These are phyloP conservation scores for Taiozyma sp. DNA, from an alignment of 1,139 yeast genomes.

Conservation along the genomic window DNA sequence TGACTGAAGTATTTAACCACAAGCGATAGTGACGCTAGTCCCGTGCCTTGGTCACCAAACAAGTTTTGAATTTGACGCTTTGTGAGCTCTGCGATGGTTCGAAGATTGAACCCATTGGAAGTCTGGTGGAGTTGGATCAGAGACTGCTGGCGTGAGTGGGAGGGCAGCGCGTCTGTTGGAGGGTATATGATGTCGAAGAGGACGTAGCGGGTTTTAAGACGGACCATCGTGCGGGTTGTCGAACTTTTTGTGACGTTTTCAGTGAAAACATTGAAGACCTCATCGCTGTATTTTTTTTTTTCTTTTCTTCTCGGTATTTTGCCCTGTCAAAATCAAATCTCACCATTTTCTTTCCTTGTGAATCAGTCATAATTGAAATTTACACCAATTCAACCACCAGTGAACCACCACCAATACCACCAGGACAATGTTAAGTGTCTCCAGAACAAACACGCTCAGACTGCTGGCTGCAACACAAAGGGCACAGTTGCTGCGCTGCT, in stretches of 20 bases:
- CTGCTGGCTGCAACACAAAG: not conserved
- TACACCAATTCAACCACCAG: too few species aligned
- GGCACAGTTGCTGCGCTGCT: too few species aligned
- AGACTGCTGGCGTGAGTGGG: conserved; percentile 28
- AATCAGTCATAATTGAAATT: too few species aligned
- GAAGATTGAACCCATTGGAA: conserved; percentile 39
- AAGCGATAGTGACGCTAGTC: conserved; percentile 57
- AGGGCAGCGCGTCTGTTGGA: conserved; percentile 19
- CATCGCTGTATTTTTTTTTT: too few species aligned
- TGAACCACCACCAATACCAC: not conserved
- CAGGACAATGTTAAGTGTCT: not conserved
- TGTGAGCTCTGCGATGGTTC: conserved; percentile 47
- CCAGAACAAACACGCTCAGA: not conserved
- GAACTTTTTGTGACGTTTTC: too few species aligned
- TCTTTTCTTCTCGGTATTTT: too few species aligned
- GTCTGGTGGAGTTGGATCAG: conserved; percentile 44
- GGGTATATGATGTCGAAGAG: conserved; percentile 79
- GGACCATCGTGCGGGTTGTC: conserved; percentile 52
- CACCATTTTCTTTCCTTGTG: too few species aligned
- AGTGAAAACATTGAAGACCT: too few species aligned
- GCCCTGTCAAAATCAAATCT: too few species aligned
- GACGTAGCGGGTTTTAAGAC: conserved; percentile 80
- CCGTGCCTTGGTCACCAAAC: conserved; percentile 80
- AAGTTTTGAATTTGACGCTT: conserved; percentile 48
- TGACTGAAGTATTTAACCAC: conserved; percentile 76